Conservation (phyloP, 116 monocot species). For the Trichopus zeylanicus region DNA sequence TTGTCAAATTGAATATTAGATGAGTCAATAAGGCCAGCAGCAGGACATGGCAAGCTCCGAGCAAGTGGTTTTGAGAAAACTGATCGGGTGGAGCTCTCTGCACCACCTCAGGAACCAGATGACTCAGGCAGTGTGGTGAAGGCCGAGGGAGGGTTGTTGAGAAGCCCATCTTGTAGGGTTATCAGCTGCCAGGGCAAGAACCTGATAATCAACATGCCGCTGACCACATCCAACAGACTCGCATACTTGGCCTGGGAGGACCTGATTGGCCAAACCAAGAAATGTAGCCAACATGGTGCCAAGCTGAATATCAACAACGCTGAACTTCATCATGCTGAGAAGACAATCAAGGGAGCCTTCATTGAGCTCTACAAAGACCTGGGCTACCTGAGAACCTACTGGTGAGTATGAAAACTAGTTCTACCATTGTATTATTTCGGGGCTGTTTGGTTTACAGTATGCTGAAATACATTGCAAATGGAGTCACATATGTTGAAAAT, state of each 20-base stretch:
- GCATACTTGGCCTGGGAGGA: constrained; percentile 60
- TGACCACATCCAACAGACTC: constrained; percentile 76
- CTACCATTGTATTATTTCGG: background rate
- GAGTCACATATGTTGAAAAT: no score
- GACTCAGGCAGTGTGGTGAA: constrained; percentile 16
- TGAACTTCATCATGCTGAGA: constrained; percentile 80
- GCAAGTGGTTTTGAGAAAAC: constrained; percentile 30
- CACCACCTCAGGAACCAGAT: constrained; percentile 12
- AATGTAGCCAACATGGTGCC: constrained; percentile 24
- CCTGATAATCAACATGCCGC: constrained; percentile 82
- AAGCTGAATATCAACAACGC: constrained; percentile 70
- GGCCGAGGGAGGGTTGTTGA: constrained; percentile 35
- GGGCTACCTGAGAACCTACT: constrained; percentile 69
- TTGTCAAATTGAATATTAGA: constrained; percentile 32
- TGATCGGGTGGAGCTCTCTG: constrained; percentile 21
- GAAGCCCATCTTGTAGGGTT: constrained; percentile 53
- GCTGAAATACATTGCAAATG: no score
- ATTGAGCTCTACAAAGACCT: constrained; percentile 91
- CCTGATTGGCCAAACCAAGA: constrained; percentile 48
- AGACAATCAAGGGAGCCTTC: constrained; percentile 93
- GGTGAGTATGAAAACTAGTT: constrained; percentile 19
- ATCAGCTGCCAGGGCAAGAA: constrained; percentile 66
- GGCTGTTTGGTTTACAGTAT: no score
- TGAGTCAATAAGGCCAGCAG: constrained; percentile 36
- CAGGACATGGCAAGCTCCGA: constrained; percentile 22